Evolutionary conservation across 2,329 filamentous ascomycete genomes (phyloP).

Genomic region (Ascochyta pisi): DNA sequence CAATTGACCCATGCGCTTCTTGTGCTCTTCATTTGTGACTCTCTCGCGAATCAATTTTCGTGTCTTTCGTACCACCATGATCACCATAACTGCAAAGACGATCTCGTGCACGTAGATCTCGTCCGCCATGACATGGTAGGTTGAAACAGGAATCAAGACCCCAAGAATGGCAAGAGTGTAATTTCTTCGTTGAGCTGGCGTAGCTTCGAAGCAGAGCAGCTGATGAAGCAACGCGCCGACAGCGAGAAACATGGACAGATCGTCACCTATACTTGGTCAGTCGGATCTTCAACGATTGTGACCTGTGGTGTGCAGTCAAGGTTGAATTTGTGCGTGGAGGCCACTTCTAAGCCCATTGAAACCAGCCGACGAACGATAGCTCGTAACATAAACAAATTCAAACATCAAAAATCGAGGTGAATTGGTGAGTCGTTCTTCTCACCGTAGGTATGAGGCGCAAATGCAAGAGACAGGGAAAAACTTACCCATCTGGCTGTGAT

Average conservation of each 20-base stretch:
- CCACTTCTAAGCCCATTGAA: too few relatives aligned
- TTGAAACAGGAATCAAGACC: conserved; percentile 40
- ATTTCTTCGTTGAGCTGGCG: conserved; percentile 30
- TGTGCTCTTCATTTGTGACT: conserved; percentile 31
- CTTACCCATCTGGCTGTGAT: conserved; percentile 56
- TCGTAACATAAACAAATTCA: too few relatives aligned
- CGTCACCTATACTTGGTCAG: conserved; percentile 53
- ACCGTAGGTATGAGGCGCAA: not conserved
- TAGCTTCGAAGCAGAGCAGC: conserved; percentile 52
- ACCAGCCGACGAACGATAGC: not conserved
- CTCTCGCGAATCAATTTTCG: conserved; percentile 37
- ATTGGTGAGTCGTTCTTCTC: not conserved
- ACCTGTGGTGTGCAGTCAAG: not conserved
- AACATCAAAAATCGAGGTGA: not conserved
- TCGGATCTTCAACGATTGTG: not conserved
- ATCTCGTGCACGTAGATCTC: conserved; percentile 51
- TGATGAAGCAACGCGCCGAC: conserved; percentile 61
- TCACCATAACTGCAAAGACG: conserved; percentile 52
- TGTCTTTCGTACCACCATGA: conserved; percentile 45
- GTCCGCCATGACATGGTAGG: conserved; percentile 48
- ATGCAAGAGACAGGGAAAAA: not conserved
- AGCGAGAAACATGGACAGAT: conserved; percentile 65
- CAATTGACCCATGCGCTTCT: conserved; percentile 32
- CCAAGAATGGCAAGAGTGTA: conserved; percentile 38
- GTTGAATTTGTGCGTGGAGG: not conserved